These are phyloP conservation scores for Trichosporon faecale DNA, from an alignment of 1,284 basidiomycete genomes.

Conservation along the genomic window DNA sequence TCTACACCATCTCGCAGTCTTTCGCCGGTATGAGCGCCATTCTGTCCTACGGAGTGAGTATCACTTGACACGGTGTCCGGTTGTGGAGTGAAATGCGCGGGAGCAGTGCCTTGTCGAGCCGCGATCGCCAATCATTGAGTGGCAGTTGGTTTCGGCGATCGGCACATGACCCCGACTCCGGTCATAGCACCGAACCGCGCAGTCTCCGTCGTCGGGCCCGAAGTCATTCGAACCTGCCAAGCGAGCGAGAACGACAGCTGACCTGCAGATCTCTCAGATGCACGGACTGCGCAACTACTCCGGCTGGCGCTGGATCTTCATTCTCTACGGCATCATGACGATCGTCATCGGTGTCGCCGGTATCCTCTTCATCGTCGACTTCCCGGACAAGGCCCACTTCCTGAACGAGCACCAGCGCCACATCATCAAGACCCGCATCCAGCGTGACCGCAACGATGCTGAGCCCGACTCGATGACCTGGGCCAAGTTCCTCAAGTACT, in stretches of 20 bases:
- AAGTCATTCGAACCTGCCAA: neutral
- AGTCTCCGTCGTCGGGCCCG: no score
- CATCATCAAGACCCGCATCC: constrained; percentile 51
- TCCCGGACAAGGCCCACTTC: constrained; percentile 55
- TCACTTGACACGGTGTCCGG: neutral
- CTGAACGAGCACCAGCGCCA: constrained; percentile 49
- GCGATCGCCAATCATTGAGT: neutral
- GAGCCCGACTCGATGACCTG: constrained; percentile 48
- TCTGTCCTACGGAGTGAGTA: constrained; percentile 23
- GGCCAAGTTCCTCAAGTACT: constrained; percentile 43
- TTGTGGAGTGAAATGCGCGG: neutral
- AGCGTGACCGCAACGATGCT: constrained; percentile 54
- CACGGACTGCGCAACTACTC: neutral
- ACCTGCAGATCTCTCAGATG: constrained; percentile 8
- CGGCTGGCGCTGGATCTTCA: constrained; percentile 17
- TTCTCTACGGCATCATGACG: constrained; percentile 14
- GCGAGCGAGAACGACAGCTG: neutral
- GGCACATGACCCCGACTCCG: neutral
- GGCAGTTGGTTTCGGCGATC: neutral
- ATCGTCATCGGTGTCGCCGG: constrained; percentile 40
- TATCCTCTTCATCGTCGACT: constrained; percentile 45
- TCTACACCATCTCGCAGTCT: constrained; percentile 13
- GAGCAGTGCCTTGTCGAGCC: neutral
- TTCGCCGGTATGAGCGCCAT: constrained; percentile 19
- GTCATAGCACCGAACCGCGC: neutral